A percentile compares a stretch with the other conserved stretches of the same genome.
Evolutionary conservation across 2,329 filamentous ascomycete genomes (phyloP).

Genomic region (Botrytis tulipae): DNA sequence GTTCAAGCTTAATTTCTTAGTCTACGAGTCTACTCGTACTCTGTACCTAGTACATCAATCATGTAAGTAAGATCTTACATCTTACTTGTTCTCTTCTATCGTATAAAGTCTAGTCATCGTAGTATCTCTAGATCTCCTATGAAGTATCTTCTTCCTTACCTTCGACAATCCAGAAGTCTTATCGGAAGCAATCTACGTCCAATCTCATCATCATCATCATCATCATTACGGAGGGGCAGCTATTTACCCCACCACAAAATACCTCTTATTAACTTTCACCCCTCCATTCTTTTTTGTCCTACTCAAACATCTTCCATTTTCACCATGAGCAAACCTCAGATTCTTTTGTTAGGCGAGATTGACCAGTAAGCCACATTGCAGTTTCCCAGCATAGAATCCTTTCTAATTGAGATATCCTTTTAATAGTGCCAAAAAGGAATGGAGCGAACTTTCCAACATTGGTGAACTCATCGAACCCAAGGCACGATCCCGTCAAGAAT

Average conservation of each 20-base stretch:
- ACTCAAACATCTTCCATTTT: conserved; percentile 1
- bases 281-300: conserved; percentile 1
- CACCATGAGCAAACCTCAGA: conserved; percentile 50
- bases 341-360: conserved; percentile 62
- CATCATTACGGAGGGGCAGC: conserved; percentile 31
- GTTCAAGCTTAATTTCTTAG: neutral
- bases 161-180: neutral
- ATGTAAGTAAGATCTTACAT: neutral
- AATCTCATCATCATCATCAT: neutral
- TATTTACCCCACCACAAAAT: conserved; percentile 30
- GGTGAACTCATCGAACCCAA: conserved; percentile 64
- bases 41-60: neutral
- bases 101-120: neutral
- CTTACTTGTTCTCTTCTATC: neutral
- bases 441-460: conserved; percentile 58
- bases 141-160: neutral
- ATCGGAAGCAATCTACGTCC: conserved; percentile 3
- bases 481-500: conserved; percentile 61
- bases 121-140: neutral
- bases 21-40: neutral
- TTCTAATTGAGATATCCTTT: neutral
- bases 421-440: conserved; percentile 62
- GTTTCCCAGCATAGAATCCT: neutral
- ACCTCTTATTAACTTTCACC: conserved; percentile 1
- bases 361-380: conserved; percentile 53